These are phyloP conservation scores for Potentilla sterilis DNA, from an alignment of 306 rosid genomes.

Conservation along the genomic window DNA sequence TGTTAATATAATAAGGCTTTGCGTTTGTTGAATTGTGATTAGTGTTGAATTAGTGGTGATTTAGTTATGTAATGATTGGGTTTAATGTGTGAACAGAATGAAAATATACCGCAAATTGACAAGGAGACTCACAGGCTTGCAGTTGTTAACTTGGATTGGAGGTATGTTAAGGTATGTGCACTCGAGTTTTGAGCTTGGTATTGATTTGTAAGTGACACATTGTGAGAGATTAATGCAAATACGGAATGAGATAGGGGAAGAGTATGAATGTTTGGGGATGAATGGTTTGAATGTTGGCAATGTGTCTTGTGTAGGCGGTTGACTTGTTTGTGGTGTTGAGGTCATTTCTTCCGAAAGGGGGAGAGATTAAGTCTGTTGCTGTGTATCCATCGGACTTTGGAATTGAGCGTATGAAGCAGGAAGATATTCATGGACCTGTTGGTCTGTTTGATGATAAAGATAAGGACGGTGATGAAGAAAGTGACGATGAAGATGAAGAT, in stretches of 20 bases:
- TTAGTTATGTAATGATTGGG: background rate
- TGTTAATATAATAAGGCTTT: background rate
- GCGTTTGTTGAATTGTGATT: background rate
- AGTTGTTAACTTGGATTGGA: conserved; percentile 91
- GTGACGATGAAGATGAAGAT: background rate
- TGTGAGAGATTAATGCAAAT: background rate
- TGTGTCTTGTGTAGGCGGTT: conserved; percentile 52
- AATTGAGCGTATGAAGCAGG: conserved; percentile 79
- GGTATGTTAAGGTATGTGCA: conserved; percentile 64
- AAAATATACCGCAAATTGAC: conserved; percentile 51
- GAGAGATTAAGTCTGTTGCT: conserved; percentile 66
- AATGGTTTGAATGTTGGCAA: background rate
- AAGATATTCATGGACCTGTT: conserved; percentile 80
- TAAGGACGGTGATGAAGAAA: conserved; percentile 40
- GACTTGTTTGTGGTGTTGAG: conserved; percentile 68
- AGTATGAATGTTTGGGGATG: background rate
- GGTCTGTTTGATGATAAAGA: conserved; percentile 61
- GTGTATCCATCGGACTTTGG: conserved; percentile 95
- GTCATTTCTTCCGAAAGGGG: conserved; percentile 70
- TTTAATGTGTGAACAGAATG: conserved; percentile 37
- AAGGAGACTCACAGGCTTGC: conserved; percentile 76
- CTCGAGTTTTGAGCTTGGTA: background rate
- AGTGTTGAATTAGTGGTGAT: background rate
- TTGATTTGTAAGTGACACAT: background rate
- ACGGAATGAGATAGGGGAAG: background rate